Base-by-base conservation (phyloP, 768 basidiomycete species). In the Pleurotus salmoneostramineus region DNA sequence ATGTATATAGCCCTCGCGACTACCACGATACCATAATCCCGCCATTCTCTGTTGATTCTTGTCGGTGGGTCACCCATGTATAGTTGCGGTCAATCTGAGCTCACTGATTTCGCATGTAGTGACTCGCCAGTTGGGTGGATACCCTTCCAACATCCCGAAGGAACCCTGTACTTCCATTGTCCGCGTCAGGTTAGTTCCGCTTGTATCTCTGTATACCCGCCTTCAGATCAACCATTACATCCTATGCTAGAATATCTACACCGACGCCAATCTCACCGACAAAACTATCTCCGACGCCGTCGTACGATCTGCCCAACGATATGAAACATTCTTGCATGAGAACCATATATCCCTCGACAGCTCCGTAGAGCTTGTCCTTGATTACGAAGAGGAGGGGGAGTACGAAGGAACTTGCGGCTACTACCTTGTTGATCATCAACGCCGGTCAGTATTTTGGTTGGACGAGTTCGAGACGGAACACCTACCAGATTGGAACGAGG, bases 81-180 rank as follows among this genome's bases (percentile, higher is more conserved):
- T 27, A 3, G 3, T 27, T 27, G 2, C 21, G 21, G 21, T 27
- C 3, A 27, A 27, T 27, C 21, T 27, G 21, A 27, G 3, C 21
- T 3, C 1, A 31, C 33, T 51, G 2, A 51, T 36, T 14, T 35
- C 27, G 15, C 2, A 17, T 21, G 14, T 32, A 55, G 52, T 5
- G 2, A 17, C 11, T 35, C 52, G 21, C 72, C 71, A 0, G 5
- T 15, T 3, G 78, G 74, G 0, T 88, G 87, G 87, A 65, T 36
- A 5, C 65, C 76, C 1, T 69, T 71, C 35, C 67, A 72, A 2
- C 87, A 88, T 61, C 84, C 86, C 0, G 86, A 88, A 67, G 87
- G 87, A 5, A 77, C 74, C 12, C 73, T 79, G 14, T 88, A 87
- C 63, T 88, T 82, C 57, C 76, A 75, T 61, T 73, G 84, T 57